phyloP scores from a whole-genome alignment of 768 basidiomycete species.

The Mrakia gelida region DNA sequence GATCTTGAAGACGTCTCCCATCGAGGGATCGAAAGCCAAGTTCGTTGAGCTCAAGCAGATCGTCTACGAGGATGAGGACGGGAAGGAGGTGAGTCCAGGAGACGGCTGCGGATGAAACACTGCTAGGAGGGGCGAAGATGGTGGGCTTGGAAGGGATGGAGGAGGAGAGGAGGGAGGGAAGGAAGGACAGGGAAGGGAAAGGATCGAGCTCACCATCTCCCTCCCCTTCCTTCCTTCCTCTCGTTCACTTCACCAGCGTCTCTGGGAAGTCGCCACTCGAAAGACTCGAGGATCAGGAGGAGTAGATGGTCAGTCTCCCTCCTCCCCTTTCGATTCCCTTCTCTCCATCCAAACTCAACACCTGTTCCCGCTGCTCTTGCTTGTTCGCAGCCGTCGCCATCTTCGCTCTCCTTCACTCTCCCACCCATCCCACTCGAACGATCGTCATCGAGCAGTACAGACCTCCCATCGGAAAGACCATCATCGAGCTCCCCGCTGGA shows the following conservation, averaged over 20 bases:
- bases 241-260: not conserved
- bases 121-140: not conserved
- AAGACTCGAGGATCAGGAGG: conserved; percentile 21
- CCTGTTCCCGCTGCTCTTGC: too few relatives aligned
- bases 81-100: conserved; percentile 18
- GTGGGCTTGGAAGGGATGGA: not conserved
- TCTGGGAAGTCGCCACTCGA: conserved; percentile 25
- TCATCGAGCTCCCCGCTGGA: conserved; percentile 28
- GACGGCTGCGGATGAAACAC: too few relatives aligned
- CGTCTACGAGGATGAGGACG: conserved; percentile 17
- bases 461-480: conserved; percentile 21
- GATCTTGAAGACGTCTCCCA: not conserved
- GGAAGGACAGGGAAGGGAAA: not conserved
- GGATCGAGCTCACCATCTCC: not conserved
- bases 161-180: not conserved
- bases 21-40: conserved; percentile 9
- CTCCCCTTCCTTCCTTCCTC: too few relatives aligned
- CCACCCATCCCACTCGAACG: conserved; percentile 4
- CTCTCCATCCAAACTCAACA: not conserved
- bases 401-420: conserved; percentile 20
- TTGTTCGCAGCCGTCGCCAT: conserved; percentile 23
- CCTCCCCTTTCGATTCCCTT: not conserved
- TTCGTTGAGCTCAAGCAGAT: conserved; percentile 19
- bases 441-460: conserved; percentile 32
- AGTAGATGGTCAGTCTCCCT: conserved; percentile 13